Percentiles rank a stretch among this genome's conserved stretches.
Conservation (phyloP, 768 basidiomycete genomes). For the Cubamyces sp. region DNA sequence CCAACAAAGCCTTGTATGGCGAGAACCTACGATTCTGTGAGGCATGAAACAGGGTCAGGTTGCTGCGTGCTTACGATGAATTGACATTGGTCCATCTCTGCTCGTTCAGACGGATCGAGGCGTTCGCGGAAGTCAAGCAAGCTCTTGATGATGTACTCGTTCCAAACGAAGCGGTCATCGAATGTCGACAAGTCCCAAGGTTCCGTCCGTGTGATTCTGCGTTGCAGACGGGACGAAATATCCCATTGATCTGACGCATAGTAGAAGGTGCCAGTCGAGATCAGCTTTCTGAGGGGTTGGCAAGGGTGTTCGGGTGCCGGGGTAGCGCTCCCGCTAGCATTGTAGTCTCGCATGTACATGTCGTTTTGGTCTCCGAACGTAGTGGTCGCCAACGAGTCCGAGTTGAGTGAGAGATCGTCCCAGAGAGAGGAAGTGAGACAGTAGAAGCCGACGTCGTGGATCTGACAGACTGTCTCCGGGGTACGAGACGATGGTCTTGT, state of each 20-base stretch:
- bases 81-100: conserved; percentile 79
- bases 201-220: conserved; percentile 55
- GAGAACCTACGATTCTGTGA: conserved; percentile 56
- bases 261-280: conserved; percentile 93
- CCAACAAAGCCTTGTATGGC: conserved; percentile 95
- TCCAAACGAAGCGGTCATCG: conserved; percentile 94
- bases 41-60: neutral
- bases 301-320: conserved; percentile 85
- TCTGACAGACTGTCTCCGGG: conserved; percentile 75
- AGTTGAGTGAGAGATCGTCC: conserved; percentile 69
- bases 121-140: conserved; percentile 86
- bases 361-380: conserved; percentile 60
- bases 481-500: conserved; percentile 59
- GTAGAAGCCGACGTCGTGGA: conserved; percentile 89
- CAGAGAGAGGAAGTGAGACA: conserved; percentile 82
- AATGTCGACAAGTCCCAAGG: conserved; percentile 51
- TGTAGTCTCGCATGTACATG: conserved; percentile 49
- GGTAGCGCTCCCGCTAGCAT: conserved; percentile 40
- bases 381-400: conserved; percentile 55
- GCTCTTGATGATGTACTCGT: conserved; percentile 86
- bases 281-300: conserved; percentile 83
- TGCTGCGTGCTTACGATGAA: conserved; percentile 66
- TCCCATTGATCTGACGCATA: conserved; percentile 89
- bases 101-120: conserved; percentile 67
- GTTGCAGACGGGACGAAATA: conserved; percentile 79